Percentiles rank a stretch among this genome's conserved stretches.
Evolutionary conservation across 352 stramenopile species (phyloP).

Genomic region (Peronospora destructor): DNA sequence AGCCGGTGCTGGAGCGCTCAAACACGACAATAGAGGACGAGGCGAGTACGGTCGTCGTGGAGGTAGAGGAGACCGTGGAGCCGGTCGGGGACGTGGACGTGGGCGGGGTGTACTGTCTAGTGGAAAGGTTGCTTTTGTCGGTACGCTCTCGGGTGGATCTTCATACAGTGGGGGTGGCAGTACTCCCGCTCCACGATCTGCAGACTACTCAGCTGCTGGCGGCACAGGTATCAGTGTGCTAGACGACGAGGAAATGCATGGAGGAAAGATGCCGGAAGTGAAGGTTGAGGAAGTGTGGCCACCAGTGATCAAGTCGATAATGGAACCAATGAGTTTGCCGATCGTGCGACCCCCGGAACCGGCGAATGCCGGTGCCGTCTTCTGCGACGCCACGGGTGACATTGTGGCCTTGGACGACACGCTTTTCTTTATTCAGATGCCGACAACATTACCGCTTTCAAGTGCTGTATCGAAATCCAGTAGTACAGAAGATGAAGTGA

Average conservation of each 20-base stretch:
- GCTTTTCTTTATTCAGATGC: slow-evolving; percentile 78
- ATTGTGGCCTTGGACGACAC: slow-evolving; percentile 55
- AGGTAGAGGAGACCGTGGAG: slow-evolving; percentile 31
- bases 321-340: slow-evolving; percentile 79
- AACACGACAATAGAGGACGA: slow-evolving; percentile 30
- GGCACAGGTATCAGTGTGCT: slow-evolving; percentile 82
- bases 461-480: slow-evolving; percentile 31
- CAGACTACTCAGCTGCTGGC: slow-evolving; percentile 54
- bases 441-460: slow-evolving; percentile 71
- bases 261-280: slow-evolving; percentile 41
- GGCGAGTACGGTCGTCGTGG: slow-evolving; percentile 41
- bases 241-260: slow-evolving; percentile 58
- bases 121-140: slow-evolving; percentile 71
- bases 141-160: slow-evolving; percentile 71
- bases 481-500: slow-evolving; percentile 30
- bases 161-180: slow-evolving; percentile 53
- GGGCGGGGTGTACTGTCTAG: slow-evolving; percentile 49
- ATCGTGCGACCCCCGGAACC: slow-evolving; percentile 61
- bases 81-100: slow-evolving; percentile 41
- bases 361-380: slow-evolving; percentile 52
- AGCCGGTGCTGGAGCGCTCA: slow-evolving; percentile 15
- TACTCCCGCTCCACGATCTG: slow-evolving; percentile 30
- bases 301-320: slow-evolving; percentile 63
- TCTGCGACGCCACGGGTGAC: slow-evolving; percentile 53
- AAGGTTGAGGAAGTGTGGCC: slow-evolving; percentile 77